These are phyloP conservation scores for Mortierella polycephala DNA, from an alignment of 371 early-diverging fungal species.

Conservation along the genomic window DNA sequence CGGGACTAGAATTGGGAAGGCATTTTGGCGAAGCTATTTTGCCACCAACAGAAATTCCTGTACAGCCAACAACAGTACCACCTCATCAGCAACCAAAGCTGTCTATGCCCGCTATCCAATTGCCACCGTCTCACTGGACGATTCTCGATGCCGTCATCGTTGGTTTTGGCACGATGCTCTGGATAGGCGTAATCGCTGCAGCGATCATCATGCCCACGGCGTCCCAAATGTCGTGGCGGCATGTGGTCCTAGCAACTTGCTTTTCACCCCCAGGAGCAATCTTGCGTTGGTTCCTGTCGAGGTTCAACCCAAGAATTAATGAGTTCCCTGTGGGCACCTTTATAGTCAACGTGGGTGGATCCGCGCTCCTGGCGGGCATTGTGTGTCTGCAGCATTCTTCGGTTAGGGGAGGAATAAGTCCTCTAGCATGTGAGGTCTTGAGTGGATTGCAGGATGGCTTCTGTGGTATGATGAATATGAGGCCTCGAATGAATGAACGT, in stretches of 20 bases:
- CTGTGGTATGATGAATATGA: constrained; percentile 62
- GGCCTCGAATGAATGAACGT: too few species aligned
- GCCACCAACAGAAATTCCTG: constrained; percentile 15
- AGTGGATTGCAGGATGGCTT: constrained; percentile 71
- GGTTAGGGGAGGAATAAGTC: constrained; percentile 29
- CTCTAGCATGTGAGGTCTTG: constrained; percentile 61
- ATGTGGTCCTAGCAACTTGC: constrained; percentile 60
- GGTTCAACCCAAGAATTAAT: constrained; percentile 57
- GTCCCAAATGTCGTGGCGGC: constrained; percentile 47
- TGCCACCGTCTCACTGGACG: constrained; percentile 30
- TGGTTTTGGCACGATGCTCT: constrained; percentile 35
- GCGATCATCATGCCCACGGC: constrained; percentile 46
- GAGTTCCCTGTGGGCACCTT: constrained; percentile 75
- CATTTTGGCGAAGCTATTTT: constrained; percentile 33
- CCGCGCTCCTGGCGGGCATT: constrained; percentile 63
- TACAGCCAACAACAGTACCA: not conserved
- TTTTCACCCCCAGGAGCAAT: constrained; percentile 72
- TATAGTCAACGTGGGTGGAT: constrained; percentile 72
- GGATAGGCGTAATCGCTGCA: constrained; percentile 60
- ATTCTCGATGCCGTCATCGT: constrained; percentile 26
- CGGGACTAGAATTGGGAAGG: constrained; percentile 31
- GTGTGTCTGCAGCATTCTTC: constrained; percentile 57
- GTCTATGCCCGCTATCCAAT: not conserved
- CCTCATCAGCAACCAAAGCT: not conserved
- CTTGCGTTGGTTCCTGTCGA: constrained; percentile 73